Conservation (phyloP, 176 grass and related monocot genomes). For the Themeda triandra region DNA sequence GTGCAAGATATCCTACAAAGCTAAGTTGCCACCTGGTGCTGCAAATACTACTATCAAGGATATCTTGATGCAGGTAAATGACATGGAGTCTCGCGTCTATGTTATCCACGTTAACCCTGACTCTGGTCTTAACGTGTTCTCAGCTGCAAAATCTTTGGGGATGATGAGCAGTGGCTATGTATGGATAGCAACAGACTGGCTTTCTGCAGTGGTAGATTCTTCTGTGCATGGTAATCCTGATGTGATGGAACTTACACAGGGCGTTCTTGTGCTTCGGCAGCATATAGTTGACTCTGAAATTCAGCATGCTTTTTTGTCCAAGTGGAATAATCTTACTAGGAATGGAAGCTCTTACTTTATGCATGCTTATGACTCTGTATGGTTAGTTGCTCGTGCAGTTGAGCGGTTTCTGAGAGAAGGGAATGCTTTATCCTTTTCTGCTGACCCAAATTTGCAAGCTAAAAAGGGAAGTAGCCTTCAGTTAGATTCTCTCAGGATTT, state of each 20-base stretch:
- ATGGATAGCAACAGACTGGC: constrained; percentile 97
- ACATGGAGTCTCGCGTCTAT: constrained; percentile 73
- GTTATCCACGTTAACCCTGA: constrained; percentile 90
- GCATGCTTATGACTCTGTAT: constrained; percentile 80
- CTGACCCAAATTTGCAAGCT: constrained; percentile 40
- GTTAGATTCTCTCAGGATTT: constrained; percentile 52
- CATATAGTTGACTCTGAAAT: constrained; percentile 52
- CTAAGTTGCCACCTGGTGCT: constrained; percentile 54
- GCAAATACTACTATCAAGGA: constrained; percentile 32
- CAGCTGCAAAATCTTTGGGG: constrained; percentile 62
- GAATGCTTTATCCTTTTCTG: constrained; percentile 63
- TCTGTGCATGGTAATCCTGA: constrained; percentile 32
- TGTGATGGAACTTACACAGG: constrained; percentile 57
- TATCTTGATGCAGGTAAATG: constrained; percentile 58
- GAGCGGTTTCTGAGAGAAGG: constrained; percentile 71
- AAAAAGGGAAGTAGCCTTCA: constrained; percentile 55
- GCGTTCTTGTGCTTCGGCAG: constrained; percentile 71
- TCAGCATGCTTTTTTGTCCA: constrained; percentile 42
- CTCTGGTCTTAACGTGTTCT: constrained; percentile 64
- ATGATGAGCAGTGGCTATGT: constrained; percentile 83
- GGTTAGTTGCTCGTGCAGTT: constrained; percentile 80
- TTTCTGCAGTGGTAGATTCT: constrained; percentile 60
- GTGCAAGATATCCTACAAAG: constrained; percentile 65
- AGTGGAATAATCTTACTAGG: constrained; percentile 46
- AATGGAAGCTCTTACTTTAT: constrained; percentile 54